phyloP scores from a whole-genome alignment of 352 stramenopile genomes.

The Phytophthora brassicae region DNA sequence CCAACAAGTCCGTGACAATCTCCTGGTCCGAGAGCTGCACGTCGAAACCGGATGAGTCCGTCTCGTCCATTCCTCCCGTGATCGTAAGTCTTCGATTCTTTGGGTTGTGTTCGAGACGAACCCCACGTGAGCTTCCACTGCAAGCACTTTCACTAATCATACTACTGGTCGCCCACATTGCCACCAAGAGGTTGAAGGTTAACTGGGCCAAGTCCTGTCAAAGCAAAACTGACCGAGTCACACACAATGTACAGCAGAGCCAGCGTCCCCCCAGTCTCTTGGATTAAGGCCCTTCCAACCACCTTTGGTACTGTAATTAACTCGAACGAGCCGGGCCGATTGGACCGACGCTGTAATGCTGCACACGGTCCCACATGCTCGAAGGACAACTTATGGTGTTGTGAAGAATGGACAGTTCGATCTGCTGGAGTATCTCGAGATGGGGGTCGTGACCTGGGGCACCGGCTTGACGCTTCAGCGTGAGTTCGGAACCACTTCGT shows the following conservation, averaged over 20 bases:
- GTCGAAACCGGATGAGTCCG: constrained; percentile 10
- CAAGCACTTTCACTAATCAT: constrained; percentile 35
- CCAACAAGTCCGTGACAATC: constrained; percentile 43
- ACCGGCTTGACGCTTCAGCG: constrained; percentile 26
- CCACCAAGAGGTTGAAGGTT: neutral
- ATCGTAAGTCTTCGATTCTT: constrained; percentile 29
- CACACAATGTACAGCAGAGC: constrained; percentile 18
- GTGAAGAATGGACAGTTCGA: constrained; percentile 13
- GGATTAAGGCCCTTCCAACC: neutral
- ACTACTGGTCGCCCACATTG: constrained; percentile 39
- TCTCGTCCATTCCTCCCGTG: constrained; percentile 11
- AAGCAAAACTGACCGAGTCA: constrained; percentile 25
- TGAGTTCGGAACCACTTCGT: too few species aligned
- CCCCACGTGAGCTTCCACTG: constrained; percentile 28
- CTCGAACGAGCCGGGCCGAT: too few species aligned
- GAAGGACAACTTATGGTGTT: constrained; percentile 10
- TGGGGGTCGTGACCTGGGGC: constrained; percentile 11
- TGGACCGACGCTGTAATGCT: constrained; percentile 19
- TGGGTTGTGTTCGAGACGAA: constrained; percentile 26
- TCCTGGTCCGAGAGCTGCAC: constrained; percentile 44
- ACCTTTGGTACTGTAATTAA: too few species aligned
- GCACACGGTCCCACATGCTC: constrained; percentile 4
- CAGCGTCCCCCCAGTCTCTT: constrained; percentile 8
- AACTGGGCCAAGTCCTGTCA: constrained; percentile 8
- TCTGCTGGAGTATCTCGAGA: constrained; percentile 28